Conservation (phyloP, 139 green algal genomes). For the Ostreobium quekettii region DNA sequence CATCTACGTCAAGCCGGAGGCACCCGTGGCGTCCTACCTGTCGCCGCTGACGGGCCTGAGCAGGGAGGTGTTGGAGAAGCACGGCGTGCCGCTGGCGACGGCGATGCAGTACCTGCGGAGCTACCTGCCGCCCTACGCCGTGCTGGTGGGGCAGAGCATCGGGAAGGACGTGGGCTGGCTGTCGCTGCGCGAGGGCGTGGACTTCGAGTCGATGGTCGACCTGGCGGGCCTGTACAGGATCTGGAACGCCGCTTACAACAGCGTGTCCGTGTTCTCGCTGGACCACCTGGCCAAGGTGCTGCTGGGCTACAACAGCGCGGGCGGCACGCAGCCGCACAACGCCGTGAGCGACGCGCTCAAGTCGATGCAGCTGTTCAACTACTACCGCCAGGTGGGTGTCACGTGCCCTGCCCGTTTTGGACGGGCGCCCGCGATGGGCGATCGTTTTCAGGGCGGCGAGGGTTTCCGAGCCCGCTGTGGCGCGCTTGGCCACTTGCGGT, state of each 20-base stretch:
- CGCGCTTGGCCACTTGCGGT: no score
- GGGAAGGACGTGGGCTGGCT: conserved; percentile 81
- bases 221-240: conserved; percentile 71
- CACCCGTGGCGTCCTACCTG: conserved; percentile 70
- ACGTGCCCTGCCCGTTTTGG: no score
- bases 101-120: conserved; percentile 29
- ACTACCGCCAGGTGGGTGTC: conserved; percentile 52
- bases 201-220: conserved; percentile 71
- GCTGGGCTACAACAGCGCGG: conserved; percentile 45
- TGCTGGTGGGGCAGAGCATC: conserved; percentile 85
- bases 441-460: no score
- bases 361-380: conserved; percentile 78
- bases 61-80: conserved; percentile 41
- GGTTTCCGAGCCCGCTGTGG: no score
- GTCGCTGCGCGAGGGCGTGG: conserved; percentile 57
- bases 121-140: conserved; percentile 43
- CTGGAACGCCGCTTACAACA: conserved; percentile 72
- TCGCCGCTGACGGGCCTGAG: conserved; percentile 68
- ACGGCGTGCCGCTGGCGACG: conserved; percentile 57
- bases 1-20: conserved; percentile 59
- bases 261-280: conserved; percentile 43
- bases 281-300: conserved; percentile 72
- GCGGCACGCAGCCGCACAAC: conserved; percentile 33
- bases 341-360: conserved; percentile 69
- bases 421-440: no score